phyloP scores from a whole-genome alignment of 768 basidiomycete genomes.

The Gymnopilus dilepis region DNA sequence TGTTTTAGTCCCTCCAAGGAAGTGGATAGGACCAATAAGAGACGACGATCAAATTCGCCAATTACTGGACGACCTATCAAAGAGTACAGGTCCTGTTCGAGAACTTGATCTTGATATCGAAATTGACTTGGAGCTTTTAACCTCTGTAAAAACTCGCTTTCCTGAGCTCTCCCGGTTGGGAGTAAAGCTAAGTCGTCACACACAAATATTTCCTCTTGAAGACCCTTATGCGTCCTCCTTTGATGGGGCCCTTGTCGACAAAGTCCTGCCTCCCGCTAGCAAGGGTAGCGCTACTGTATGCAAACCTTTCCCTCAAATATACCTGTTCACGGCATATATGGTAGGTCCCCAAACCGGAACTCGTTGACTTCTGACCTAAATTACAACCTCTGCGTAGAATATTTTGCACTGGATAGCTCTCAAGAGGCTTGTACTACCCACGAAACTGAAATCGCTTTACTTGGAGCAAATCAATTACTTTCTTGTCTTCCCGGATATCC shows the following conservation, averaged over 20 bases:
- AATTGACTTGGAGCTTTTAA: background rate
- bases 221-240: background rate
- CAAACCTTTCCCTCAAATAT: background rate
- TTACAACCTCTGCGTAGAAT: background rate
- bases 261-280: background rate
- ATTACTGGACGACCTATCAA: background rate
- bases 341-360: background rate
- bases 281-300: background rate
- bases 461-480: background rate
- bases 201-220: background rate
- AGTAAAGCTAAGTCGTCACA: background rate
- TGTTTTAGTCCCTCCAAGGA: background rate
- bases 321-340: background rate
- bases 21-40: background rate
- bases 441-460: background rate
- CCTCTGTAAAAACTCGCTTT: background rate
- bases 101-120: background rate
- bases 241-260: background rate
- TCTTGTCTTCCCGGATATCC: background rate
- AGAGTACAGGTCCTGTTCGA: constrained; percentile 1
- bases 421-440: background rate
- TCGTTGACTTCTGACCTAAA: background rate
- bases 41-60: background rate
- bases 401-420: constrained; percentile 8
- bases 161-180: background rate